Evolutionary conservation across 208 protist genomes (phyloP).

Genomic region (Crithidia bombi): DNA sequence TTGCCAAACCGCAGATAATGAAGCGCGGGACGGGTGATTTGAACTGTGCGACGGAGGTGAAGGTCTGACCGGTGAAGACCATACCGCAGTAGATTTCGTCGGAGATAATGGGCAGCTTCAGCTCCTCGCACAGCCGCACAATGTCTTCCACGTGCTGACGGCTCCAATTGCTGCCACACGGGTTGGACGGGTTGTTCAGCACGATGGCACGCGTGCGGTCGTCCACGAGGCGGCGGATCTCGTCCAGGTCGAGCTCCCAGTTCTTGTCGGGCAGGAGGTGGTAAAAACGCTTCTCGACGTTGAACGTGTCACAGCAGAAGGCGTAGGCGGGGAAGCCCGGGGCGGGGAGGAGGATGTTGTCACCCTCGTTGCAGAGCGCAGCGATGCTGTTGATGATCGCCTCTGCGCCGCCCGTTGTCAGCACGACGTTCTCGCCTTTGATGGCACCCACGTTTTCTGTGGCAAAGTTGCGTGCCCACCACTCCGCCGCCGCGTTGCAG

Average conservation of each 20-base stretch:
- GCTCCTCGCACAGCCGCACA: constrained; percentile 67
- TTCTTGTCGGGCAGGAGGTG: constrained; percentile 70
- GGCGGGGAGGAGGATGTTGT: constrained; percentile 91
- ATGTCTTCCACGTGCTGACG: constrained; percentile 75
- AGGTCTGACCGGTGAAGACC: constrained; percentile 74
- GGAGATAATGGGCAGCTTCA: constrained; percentile 88
- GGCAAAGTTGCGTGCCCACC: constrained; percentile 35
- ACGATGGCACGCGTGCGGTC: constrained; percentile 86
- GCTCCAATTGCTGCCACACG: constrained; percentile 92
- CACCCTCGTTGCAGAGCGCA: constrained; percentile 75
- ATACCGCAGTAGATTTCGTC: constrained; percentile 97
- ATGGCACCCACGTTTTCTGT: constrained; percentile 23
- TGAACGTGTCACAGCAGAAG: constrained; percentile 77
- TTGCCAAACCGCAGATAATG: constrained; percentile 90
- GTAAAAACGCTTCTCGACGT: constrained; percentile 80
- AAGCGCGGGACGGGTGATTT: constrained; percentile 81
- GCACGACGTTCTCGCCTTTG: constrained; percentile 50
- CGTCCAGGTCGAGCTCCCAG: constrained; percentile 91
- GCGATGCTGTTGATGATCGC: constrained; percentile 86
- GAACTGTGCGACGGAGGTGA: constrained; percentile 79
- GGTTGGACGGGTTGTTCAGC: constrained; percentile 96
- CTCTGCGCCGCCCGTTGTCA: constrained; percentile 87
- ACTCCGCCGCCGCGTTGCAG: constrained; percentile 58
- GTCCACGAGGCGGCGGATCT: constrained; percentile 77
- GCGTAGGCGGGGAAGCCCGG: constrained; percentile 95